phyloP scores from a whole-genome alignment of 176 grass and related monocot genomes.

The Zea mays region DNA sequence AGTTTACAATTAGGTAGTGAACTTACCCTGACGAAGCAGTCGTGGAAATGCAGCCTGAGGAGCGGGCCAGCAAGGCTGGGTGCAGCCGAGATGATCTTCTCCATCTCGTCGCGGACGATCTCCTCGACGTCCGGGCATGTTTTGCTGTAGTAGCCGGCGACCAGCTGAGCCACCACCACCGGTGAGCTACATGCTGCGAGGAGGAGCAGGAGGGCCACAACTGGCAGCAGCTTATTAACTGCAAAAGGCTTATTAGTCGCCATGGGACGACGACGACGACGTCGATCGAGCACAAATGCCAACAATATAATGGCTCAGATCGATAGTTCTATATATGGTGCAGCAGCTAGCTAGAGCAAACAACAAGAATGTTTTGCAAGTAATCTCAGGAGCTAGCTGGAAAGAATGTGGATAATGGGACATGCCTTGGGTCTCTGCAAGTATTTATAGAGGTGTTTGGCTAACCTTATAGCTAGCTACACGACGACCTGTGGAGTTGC shows the following conservation, averaged over 20 bases:
- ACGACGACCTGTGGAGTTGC: background rate
- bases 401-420: background rate
- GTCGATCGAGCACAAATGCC: background rate
- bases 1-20: no score
- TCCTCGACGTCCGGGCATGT: constrained; percentile 57
- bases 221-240: no score
- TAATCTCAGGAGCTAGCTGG: background rate
- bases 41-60: constrained; percentile 69
- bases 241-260: background rate
- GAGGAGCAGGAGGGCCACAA: background rate
- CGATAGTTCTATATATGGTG: background rate
- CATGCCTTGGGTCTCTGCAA: background rate
- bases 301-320: background rate
- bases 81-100: constrained; percentile 28
- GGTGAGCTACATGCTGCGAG: background rate
- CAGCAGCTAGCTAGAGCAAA: no score
- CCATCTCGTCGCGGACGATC: constrained; percentile 58
- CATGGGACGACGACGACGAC: background rate
- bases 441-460: constrained; percentile 33
- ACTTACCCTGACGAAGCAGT: constrained; percentile 58
- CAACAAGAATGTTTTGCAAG: constrained; percentile 10
- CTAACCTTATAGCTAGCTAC: no score
- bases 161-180: constrained; percentile 32
- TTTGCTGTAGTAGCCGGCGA: constrained; percentile 51
- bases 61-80: constrained; percentile 55